Conservation (phyloP, 768 basidiomycete genomes). For the Grammothele lineata region DNA sequence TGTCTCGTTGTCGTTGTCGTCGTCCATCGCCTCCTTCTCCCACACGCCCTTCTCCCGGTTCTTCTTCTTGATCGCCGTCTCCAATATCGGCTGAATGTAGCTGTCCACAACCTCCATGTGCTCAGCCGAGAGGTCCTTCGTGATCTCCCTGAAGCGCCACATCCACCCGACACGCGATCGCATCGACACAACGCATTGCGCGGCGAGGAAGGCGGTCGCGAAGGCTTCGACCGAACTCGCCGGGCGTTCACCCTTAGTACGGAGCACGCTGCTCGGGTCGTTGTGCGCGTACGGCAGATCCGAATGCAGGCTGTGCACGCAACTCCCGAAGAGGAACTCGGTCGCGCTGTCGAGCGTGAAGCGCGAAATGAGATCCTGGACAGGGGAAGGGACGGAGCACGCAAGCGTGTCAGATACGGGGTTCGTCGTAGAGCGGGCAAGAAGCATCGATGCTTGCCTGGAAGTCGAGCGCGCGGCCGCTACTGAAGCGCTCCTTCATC, state of each 20-base stretch:
- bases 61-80: slow-evolving; percentile 21
- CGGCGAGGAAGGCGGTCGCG: slow-evolving; percentile 12
- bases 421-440: not conserved
- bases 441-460: slow-evolving; percentile 10
- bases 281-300: slow-evolving; percentile 4
- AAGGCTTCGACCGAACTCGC: not conserved
- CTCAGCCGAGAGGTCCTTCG: slow-evolving; percentile 25
- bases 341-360: slow-evolving; percentile 53
- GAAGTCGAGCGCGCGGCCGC: slow-evolving; percentile 30
- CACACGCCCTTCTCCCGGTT: slow-evolving; percentile 4
- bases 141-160: slow-evolving; percentile 40
- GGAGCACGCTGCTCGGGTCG: not conserved
- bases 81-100: slow-evolving; percentile 37
- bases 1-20: slow-evolving; percentile 33
- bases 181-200: slow-evolving; percentile 26
- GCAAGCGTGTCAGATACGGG: too few species aligned
- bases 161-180: slow-evolving; percentile 28
- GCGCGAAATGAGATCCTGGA: slow-evolving; percentile 40
- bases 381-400: not conserved
- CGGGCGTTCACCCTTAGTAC: not conserved
- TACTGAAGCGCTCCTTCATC: slow-evolving; percentile 23
- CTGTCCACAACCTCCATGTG: slow-evolving; percentile 36
- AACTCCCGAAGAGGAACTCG: slow-evolving; percentile 47
- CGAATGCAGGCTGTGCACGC: slow-evolving; percentile 35
- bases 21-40: slow-evolving; percentile 1